A percentile compares a stretch with the other conserved stretches of the same genome.
phyloP scores from a whole-genome alignment of 2,329 filamentous ascomycete genomes.

The Pseudovirgaria hyperparasitica region DNA sequence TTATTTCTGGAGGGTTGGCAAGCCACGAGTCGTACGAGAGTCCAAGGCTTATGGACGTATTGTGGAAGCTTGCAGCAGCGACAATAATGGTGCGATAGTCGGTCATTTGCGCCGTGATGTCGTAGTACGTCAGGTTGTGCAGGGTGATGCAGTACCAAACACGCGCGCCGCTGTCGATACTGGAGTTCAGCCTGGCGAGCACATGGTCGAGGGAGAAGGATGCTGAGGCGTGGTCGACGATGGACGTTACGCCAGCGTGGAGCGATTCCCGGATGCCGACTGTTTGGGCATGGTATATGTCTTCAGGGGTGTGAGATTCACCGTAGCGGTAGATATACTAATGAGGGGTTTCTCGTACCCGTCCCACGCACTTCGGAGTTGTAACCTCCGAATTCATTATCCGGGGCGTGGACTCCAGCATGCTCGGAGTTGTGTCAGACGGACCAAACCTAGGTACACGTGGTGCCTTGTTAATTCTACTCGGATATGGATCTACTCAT shows the following conservation, averaged over 20 bases:
- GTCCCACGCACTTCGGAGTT: too few relatives aligned
- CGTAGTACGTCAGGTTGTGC: slow-evolving; percentile 16
- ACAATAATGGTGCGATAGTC: slow-evolving; percentile 5
- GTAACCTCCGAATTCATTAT: too few relatives aligned
- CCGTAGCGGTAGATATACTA: too few relatives aligned
- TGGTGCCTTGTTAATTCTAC: too few relatives aligned
- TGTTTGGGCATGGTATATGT: slow-evolving; percentile 7
- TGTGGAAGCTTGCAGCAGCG: slow-evolving; percentile 1
- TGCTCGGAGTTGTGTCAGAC: too few relatives aligned
- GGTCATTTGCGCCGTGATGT: slow-evolving; percentile 2
- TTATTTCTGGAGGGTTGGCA: slow-evolving; percentile 2
- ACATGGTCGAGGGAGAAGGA: slow-evolving; percentile 32
- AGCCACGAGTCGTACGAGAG: slow-evolving; percentile 5
- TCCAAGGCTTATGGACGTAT: slow-evolving; percentile 3
- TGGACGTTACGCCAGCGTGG: slow-evolving; percentile 38
- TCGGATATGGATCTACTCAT: too few relatives aligned
- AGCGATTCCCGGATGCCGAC: slow-evolving; percentile 34
- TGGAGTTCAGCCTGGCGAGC: slow-evolving; percentile 33
- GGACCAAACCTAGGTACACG: too few relatives aligned
- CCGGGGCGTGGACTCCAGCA: too few relatives aligned
- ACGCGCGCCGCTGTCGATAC: slow-evolving; percentile 35
- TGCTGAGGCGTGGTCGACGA: slow-evolving; percentile 39
- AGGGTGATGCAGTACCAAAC: slow-evolving; percentile 34
- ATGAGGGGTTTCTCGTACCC: too few relatives aligned
- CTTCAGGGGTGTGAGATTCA: slow-evolving; percentile 6